Conservation (phyloP, 768 basidiomycete genomes). For the Suillus clintonianus region DNA sequence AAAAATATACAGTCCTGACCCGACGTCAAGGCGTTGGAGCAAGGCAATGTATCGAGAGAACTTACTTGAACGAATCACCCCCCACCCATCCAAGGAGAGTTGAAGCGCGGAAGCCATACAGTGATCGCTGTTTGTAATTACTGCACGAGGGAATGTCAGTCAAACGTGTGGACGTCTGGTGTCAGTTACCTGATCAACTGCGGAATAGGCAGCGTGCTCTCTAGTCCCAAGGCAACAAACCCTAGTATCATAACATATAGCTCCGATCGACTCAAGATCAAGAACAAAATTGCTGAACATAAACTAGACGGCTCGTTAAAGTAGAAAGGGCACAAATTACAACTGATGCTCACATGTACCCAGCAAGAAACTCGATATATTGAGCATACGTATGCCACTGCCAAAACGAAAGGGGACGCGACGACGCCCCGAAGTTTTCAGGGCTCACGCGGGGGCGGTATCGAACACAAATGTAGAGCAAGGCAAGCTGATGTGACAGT, state of each 20-base stretch:
- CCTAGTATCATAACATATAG: conserved; percentile 66
- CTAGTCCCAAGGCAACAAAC: conserved; percentile 77
- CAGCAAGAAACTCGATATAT: conserved; percentile 82
- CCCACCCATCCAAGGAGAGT: conserved; percentile 83
- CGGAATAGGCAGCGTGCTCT: conserved; percentile 85
- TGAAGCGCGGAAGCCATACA: conserved; percentile 84
- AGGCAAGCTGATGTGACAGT: conserved; percentile 53
- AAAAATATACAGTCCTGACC: conserved; percentile 76
- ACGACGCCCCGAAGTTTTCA: conserved; percentile 58
- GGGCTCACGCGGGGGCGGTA: conserved; percentile 65
- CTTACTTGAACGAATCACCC: conserved; percentile 84
- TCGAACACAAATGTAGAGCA: conserved; percentile 80
- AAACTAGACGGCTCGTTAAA: conserved; percentile 39
- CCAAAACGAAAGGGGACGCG: conserved; percentile 78
- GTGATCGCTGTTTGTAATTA: conserved; percentile 75
- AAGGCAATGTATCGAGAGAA: conserved; percentile 10
- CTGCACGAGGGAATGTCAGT: conserved; percentile 37
- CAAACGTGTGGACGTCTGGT: background rate
- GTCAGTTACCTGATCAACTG: conserved; percentile 68
- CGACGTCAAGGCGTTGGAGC: conserved; percentile 18
- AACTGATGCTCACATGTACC: conserved; percentile 57
- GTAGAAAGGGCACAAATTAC: conserved; percentile 8
- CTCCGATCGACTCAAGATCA: conserved; percentile 69
- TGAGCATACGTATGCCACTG: conserved; percentile 80
- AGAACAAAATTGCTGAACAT: conserved; percentile 69